Evolutionary conservation across 2,329 filamentous ascomycete species (phyloP), one percentile per base, ranked within the genome.

Genomic region (Pseudogymnoascus sp.): DNA sequence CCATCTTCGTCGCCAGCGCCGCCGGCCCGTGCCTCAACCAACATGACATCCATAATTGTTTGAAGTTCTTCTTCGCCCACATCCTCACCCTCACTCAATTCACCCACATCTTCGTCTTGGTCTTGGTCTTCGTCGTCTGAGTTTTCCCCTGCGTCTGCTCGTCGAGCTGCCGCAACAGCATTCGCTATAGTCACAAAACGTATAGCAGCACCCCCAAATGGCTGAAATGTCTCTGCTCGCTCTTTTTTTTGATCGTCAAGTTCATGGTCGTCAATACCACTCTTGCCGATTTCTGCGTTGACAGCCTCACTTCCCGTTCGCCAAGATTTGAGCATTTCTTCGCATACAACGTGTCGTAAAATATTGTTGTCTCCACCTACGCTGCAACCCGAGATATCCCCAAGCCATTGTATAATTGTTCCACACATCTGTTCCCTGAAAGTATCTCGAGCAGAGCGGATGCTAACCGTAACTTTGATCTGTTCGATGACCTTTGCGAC

Each of bases 351-450:
- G 59, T 85, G 86, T 37, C 92, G 84, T 44, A 99, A 78, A 15
- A 97, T 85, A 63, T 89, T 81, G 64, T 86, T 84, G 70, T 99
- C 91, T 33, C 84, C 79, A 1, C 90, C 91, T 54, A 96, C 89
- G 60, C 85, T 88, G 74, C 92, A 97, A 31, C 92, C 92, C 6
- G 92, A 84, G 69, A 99, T 95, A 73, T 99, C 95, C 60, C 87
- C 83, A 17, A 99, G 81, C 95, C 95, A 99, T 69, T 97, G 92
- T 60, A 99, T 88, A 64, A 99, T 93, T 13, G 92, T 91, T n/a
- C 90, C 92, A 69, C 92, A 97, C 95, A 99, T 99, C 72, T 97
- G 90, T 72, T 99, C 94, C 63, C 94, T 84, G 76, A 97, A 99
- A 0, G 92, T 97, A 74, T 99, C 94, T 68, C 95, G 84, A 4